phyloP scores from a whole-genome alignment of 148 eudicot genomes.

The Suaeda aralocaspica region DNA sequence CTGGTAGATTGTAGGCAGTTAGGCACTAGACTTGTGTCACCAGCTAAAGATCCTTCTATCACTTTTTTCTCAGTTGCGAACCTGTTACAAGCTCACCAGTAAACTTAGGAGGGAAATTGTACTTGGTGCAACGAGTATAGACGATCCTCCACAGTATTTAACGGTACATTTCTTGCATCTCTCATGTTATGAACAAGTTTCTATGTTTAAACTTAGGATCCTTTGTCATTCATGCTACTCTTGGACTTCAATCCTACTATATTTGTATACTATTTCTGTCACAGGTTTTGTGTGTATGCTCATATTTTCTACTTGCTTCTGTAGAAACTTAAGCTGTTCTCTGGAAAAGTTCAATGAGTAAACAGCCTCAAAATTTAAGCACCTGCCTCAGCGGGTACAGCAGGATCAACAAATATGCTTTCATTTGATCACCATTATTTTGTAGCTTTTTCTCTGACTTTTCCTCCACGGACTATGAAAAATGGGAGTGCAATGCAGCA shows the following conservation, averaged over 20 bases:
- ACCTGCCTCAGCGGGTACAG: not conserved
- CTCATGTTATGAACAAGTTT: slow-evolving; percentile 3
- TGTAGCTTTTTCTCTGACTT: slow-evolving; percentile 10
- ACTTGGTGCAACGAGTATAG: slow-evolving; percentile 82
- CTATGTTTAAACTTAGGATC: not conserved
- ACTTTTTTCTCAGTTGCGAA: slow-evolving; percentile 57
- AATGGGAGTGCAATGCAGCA: not conserved
- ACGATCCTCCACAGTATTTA: slow-evolving; percentile 80
- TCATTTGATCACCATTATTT: not conserved
- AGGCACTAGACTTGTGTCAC: not conserved
- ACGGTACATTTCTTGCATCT: slow-evolving; percentile 40
- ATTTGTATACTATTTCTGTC: not conserved
- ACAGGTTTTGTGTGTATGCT: not conserved
- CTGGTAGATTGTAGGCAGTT: not conserved
- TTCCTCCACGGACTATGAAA: not conserved
- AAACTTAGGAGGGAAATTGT: slow-evolving; percentile 83
- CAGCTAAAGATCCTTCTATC: slow-evolving; percentile 15
- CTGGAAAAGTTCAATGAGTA: slow-evolving; percentile 40
- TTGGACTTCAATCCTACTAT: not conserved
- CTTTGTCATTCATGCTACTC: not conserved
- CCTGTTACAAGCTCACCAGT: slow-evolving; percentile 90
- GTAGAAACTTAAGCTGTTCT: slow-evolving; percentile 65
- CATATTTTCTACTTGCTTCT: slow-evolving; percentile 11
- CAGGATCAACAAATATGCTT: slow-evolving; percentile 11
- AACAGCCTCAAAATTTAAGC: slow-evolving; percentile 35